Evolutionary conservation across 2,329 filamentous ascomycete species (phyloP).

Genomic region (Penicillium concentricum): DNA sequence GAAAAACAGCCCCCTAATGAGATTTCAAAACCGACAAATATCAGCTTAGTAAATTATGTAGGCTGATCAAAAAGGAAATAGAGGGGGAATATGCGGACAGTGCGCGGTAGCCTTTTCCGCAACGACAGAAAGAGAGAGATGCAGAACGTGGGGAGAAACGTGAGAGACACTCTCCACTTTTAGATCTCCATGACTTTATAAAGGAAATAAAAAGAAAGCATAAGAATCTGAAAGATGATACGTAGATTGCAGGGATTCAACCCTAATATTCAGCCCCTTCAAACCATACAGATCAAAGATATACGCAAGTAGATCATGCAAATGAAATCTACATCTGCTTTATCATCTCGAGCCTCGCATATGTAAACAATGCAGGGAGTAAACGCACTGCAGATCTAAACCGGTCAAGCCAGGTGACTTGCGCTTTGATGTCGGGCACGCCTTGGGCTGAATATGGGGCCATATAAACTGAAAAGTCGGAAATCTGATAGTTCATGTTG

Average conservation of each 20-base stretch:
- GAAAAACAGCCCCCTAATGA: no score
- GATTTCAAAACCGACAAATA: no score
- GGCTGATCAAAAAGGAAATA: background rate
- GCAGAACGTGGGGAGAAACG: background rate
- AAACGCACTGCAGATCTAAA: constrained; percentile 14
- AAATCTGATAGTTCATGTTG: background rate
- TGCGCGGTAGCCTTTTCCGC: constrained; percentile 1
- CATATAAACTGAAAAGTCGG: background rate
- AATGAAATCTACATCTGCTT: background rate
- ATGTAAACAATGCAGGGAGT: constrained; percentile 18
- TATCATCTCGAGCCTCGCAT: background rate
- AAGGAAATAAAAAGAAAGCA: no score
- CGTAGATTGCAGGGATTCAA: background rate
- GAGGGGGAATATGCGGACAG: background rate
- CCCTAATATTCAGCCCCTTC: no score
- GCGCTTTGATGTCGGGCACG: constrained; percentile 20
- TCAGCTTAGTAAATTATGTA: background rate
- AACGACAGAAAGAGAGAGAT: no score
- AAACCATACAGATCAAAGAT: no score
- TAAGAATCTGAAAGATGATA: no score
- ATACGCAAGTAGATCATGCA: no score
- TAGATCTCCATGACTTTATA: no score
- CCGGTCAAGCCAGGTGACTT: constrained; percentile 11
- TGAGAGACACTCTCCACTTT: background rate
- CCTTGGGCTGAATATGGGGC: constrained; percentile 8